Evolutionary conservation across 768 basidiomycete genomes (phyloP).

Genomic region (Calocybe cyanea): DNA sequence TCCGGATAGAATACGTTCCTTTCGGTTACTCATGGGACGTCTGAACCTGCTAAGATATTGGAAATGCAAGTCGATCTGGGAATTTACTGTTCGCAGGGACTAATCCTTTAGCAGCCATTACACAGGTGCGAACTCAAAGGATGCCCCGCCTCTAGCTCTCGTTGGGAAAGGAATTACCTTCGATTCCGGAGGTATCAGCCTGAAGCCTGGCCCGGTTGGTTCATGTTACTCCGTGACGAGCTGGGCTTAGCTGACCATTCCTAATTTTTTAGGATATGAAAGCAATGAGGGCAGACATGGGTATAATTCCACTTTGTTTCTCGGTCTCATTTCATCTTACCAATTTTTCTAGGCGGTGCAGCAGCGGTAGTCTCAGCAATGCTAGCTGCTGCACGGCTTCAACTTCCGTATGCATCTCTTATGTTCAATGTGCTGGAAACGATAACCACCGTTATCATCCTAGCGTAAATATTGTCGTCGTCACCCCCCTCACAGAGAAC

Average conservation of each 20-base stretch:
- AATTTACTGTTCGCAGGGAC: no score
- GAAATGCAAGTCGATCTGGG: conserved; percentile 62
- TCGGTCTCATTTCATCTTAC: not conserved
- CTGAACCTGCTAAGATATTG: conserved; percentile 82
- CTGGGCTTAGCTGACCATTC: not conserved
- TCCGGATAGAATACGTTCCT: conserved; percentile 70
- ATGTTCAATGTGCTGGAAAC: not conserved
- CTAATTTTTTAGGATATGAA: conserved; percentile 63
- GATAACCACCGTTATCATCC: not conserved
- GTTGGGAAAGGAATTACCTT: conserved; percentile 92
- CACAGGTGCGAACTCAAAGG: conserved; percentile 59
- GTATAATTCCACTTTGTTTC: conserved; percentile 27
- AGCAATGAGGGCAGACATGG: conserved; percentile 86
- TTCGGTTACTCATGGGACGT: conserved; percentile 78
- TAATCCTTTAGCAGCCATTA: no score
- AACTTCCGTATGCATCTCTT: conserved; percentile 58
- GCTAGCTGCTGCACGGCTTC: conserved; percentile 75
- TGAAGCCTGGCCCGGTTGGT: conserved; percentile 69
- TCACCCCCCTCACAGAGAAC: conserved; percentile 80
- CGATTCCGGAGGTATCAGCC: conserved; percentile 82
- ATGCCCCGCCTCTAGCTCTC: conserved; percentile 62
- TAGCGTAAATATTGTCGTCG: conserved; percentile 72
- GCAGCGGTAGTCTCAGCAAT: conserved; percentile 72
- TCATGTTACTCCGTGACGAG: no score
- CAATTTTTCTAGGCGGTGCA: conserved; percentile 53